Evolutionary conservation across 495 filamentous ascomycete genomes (phyloP).

Genomic region (Peziza echinospora): DNA sequence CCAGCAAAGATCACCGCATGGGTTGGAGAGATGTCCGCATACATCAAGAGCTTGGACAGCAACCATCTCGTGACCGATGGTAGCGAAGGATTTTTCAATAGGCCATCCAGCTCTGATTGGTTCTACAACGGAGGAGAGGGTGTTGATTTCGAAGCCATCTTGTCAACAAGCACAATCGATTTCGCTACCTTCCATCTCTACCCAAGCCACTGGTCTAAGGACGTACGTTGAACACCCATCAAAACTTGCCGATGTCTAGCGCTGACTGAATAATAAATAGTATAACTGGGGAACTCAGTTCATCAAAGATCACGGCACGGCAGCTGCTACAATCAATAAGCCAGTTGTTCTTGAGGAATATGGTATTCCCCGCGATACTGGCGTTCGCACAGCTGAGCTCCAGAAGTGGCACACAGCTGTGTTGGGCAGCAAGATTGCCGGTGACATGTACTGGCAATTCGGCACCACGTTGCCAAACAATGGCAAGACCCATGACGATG

Average conservation of each 20-base stretch:
- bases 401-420: constrained; percentile 33
- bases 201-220: constrained; percentile 23
- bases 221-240: constrained; percentile 6
- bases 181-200: constrained; percentile 47
- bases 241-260: constrained; percentile 21
- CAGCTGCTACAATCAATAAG: constrained; percentile 33
- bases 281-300: constrained; percentile 28
- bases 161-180: constrained; percentile 30
- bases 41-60: constrained; percentile 41
- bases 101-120: constrained; percentile 27
- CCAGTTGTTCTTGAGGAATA: constrained; percentile 46
- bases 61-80: constrained; percentile 48
- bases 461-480: constrained; percentile 29
- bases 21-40: constrained; percentile 35
- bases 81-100: constrained; percentile 31
- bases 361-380: constrained; percentile 24
- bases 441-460: constrained; percentile 44
- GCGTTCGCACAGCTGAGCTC: constrained; percentile 26
- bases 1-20: constrained; percentile 38
- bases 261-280: constrained; percentile 12
- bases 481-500: constrained; percentile 31
- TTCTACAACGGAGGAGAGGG: constrained; percentile 33
- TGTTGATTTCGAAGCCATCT: constrained; percentile 35
- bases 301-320: constrained; percentile 35
- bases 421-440: constrained; percentile 26